Conservation (phyloP, 1,284 basidiomycete species). For the Lentinula novae-zelandiae region DNA sequence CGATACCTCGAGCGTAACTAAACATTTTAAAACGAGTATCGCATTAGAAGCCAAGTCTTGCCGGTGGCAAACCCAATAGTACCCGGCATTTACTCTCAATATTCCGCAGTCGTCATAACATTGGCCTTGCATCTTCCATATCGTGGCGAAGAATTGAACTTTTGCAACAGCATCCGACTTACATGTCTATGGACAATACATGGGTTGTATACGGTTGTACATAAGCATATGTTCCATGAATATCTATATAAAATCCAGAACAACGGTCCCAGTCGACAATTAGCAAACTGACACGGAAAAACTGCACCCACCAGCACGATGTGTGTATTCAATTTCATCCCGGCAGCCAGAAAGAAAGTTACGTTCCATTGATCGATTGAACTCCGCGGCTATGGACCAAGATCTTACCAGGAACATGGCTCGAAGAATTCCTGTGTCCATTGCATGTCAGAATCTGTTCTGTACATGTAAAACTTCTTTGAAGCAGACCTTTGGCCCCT, state of each 20-base stretch:
- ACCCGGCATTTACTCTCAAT: no score
- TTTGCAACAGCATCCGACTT: neutral
- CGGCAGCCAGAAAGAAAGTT: neutral
- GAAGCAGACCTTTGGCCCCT: neutral
- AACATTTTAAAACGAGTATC: no score
- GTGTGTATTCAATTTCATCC: neutral
- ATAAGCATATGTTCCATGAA: no score
- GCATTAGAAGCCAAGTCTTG: no score
- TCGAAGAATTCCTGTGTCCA: neutral
- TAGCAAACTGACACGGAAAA: neutral
- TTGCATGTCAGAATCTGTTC: neutral
- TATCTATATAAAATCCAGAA: neutral
- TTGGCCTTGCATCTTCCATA: no score
- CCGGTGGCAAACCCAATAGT: no score
- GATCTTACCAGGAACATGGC: neutral
- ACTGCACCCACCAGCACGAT: neutral
- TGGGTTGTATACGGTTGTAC: neutral
- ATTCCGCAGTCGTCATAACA: no score
- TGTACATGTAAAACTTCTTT: no score
- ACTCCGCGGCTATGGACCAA: slow-evolving; percentile 3
- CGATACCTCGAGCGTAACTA: no score
- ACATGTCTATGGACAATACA: neutral
- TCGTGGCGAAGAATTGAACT: no score
- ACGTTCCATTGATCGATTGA: neutral
- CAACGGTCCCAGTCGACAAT: neutral